These are phyloP conservation scores for Thalia dealbata DNA, from an alignment of 176 grass and related monocot genomes.

Conservation along the genomic window DNA sequence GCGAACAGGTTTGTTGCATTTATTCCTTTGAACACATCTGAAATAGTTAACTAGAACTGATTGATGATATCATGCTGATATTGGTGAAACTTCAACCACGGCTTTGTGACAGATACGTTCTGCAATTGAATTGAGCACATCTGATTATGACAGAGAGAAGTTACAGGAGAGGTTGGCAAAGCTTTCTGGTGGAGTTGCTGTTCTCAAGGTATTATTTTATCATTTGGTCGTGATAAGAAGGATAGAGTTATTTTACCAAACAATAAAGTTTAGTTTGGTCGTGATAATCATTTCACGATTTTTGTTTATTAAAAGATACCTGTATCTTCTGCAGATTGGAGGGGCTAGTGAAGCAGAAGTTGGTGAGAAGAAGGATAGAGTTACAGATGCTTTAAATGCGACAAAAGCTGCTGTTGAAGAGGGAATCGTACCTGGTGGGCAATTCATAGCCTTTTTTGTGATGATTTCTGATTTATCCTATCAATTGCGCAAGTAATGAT, in stretches of 20 bases:
- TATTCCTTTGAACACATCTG: not conserved
- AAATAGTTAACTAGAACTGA: not conserved
- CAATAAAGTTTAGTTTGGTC: too few species aligned
- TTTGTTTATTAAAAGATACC: not conserved
- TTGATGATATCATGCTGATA: not conserved
- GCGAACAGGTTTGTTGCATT: slow-evolving; percentile 48
- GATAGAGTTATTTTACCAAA: not conserved
- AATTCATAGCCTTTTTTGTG: not conserved
- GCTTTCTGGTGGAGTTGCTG: slow-evolving; percentile 95
- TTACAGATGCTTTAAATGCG: slow-evolving; percentile 85
- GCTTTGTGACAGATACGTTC: slow-evolving; percentile 48
- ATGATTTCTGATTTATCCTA: not conserved
- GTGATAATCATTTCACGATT: not conserved
- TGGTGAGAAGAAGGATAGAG: slow-evolving; percentile 91
- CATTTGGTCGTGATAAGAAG: not conserved
- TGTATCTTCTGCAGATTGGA: slow-evolving; percentile 53
- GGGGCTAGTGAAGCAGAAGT: slow-evolving; percentile 92
- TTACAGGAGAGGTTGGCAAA: slow-evolving; percentile 79
- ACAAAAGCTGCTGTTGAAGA: slow-evolving; percentile 98
- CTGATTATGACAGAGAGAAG: slow-evolving; percentile 92
- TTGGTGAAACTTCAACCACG: not conserved
- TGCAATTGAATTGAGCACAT: slow-evolving; percentile 80
- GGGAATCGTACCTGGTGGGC: slow-evolving; percentile 83
- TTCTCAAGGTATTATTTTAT: slow-evolving; percentile 58
- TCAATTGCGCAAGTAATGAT: not conserved